These are phyloP conservation scores for Luffa acutangula DNA, from an alignment of 306 rosid species.

Conservation along the genomic window DNA sequence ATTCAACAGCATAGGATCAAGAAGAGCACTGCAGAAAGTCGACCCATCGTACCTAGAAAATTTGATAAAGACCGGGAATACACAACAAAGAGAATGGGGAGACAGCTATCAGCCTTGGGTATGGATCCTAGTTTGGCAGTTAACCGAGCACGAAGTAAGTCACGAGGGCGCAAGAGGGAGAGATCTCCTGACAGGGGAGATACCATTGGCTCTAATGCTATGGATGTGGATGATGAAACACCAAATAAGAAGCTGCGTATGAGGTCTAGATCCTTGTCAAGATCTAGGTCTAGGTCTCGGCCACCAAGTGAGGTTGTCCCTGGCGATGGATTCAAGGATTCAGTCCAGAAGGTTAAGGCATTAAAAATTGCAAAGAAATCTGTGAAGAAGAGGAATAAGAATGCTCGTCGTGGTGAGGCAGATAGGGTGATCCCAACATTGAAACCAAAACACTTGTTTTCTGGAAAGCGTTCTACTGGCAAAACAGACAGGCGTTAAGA, in stretches of 20 bases:
- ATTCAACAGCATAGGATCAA: slow-evolving; percentile 70
- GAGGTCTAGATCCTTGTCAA: slow-evolving; percentile 35
- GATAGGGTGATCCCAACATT: slow-evolving; percentile 74
- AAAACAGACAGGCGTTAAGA: slow-evolving; percentile 66
- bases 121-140: slow-evolving; percentile 56
- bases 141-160: slow-evolving; percentile 59
- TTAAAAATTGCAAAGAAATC: slow-evolving; percentile 48
- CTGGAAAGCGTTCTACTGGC: slow-evolving; percentile 70
- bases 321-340: slow-evolving; percentile 78
- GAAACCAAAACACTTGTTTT: slow-evolving; percentile 71
- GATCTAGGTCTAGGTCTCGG: slow-evolving; percentile 46
- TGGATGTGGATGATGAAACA: slow-evolving; percentile 62
- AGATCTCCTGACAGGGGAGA: slow-evolving; percentile 41
- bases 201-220: slow-evolving; percentile 23
- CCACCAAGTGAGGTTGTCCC: slow-evolving; percentile 60
- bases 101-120: slow-evolving; percentile 66
- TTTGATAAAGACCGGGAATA: slow-evolving; percentile 51
- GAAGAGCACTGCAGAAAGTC: slow-evolving; percentile 81
- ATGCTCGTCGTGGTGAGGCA: slow-evolving; percentile 85
- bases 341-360: slow-evolving; percentile 65
- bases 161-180: slow-evolving; percentile 67
- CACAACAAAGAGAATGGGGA: slow-evolving; percentile 70
- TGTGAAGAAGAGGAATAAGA: slow-evolving; percentile 58
- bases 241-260: slow-evolving; percentile 55
- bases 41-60: slow-evolving; percentile 74